Evolutionary conservation across 2,329 filamentous ascomycete genomes (phyloP).

Genomic region (Venturia pyrina): DNA sequence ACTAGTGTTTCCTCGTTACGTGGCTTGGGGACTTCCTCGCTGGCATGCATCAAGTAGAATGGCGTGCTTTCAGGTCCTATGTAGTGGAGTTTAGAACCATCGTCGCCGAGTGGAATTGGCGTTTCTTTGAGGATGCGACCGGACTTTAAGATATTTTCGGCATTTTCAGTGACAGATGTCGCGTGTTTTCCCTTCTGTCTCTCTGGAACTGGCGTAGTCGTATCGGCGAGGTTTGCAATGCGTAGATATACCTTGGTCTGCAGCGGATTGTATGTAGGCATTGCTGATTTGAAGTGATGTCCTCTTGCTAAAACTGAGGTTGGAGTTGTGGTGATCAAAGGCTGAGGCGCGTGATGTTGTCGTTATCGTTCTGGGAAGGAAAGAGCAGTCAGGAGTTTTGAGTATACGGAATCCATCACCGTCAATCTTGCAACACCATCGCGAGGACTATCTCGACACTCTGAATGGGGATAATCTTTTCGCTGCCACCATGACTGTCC

Average conservation of each 20-base stretch:
- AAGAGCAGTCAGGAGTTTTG: background rate
- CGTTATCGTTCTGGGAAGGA: background rate
- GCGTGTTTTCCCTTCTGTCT: constrained; percentile 14
- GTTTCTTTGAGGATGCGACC: constrained; percentile 17
- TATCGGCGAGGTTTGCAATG: constrained; percentile 9
- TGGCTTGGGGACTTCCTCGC: constrained; percentile 6
- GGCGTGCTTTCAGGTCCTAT: constrained; percentile 23
- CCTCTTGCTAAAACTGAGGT: background rate
- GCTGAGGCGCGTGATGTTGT: background rate
- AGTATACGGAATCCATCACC: background rate
- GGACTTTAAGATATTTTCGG: constrained; percentile 15
- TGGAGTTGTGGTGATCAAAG: background rate
- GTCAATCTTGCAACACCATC: background rate
- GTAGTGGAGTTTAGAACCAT: constrained; percentile 17
- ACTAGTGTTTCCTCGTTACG: background rate
- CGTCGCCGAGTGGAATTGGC: constrained; percentile 14
- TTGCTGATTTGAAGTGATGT: constrained; percentile 2
- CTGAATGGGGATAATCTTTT: background rate
- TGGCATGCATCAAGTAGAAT: constrained; percentile 23
- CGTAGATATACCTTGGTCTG: constrained; percentile 19
- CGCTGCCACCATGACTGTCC: background rate
- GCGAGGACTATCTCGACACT: background rate
- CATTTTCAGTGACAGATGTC: constrained; percentile 14
- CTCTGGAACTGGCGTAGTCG: constrained; percentile 14
- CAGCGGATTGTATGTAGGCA: constrained; percentile 22